phyloP scores from a whole-genome alignment of 1,284 basidiomycete species.

The Pisolithus thermaeus region DNA sequence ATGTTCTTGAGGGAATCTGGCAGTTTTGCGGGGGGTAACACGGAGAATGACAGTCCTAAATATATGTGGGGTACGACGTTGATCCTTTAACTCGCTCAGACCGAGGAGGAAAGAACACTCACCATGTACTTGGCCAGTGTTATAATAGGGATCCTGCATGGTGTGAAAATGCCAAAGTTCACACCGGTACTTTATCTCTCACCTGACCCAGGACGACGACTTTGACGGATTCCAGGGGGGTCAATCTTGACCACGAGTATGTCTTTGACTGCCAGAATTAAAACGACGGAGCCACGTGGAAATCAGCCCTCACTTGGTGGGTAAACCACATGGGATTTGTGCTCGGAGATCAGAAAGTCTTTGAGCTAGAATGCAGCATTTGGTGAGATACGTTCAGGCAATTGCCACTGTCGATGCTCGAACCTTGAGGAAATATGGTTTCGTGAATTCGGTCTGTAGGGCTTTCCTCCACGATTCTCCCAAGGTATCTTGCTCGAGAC shows the following conservation, averaged over 20 bases:
- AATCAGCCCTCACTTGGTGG: no score
- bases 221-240: no score
- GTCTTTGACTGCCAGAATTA: no score
- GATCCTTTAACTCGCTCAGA: no score
- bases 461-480: conserved; percentile 40
- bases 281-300: background rate
- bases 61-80: background rate
- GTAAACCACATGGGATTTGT: no score
- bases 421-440: conserved; percentile 46
- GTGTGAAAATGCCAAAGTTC: background rate
- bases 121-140: conserved; percentile 68
- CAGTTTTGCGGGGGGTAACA: conserved; percentile 67
- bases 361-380: no score
- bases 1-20: conserved; percentile 85
- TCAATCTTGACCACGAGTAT: no score
- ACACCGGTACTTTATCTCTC: background rate
- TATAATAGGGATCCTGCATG: conserved; percentile 62
- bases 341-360: no score
- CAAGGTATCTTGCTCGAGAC: conserved; percentile 49
- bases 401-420: background rate
- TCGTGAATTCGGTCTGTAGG: conserved; percentile 41
- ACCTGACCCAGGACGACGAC: no score
- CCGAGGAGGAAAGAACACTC: conserved; percentile 7
- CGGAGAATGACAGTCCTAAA: conserved; percentile 77
- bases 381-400: no score